Base-by-base conservation (phyloP, 441 rosid genomes). In the Pelargonium fulgidum region DNA sequence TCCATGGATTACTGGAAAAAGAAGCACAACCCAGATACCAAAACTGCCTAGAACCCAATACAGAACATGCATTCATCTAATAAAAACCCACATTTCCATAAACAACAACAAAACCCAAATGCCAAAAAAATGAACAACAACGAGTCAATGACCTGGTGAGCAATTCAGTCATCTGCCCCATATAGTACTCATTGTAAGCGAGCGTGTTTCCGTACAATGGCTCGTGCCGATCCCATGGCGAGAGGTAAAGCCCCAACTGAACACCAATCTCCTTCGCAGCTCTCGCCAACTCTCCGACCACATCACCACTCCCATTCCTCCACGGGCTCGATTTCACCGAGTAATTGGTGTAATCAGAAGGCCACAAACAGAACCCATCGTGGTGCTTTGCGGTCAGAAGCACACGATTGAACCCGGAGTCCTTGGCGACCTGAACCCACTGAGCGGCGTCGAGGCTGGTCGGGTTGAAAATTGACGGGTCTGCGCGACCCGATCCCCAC, bases 311-410 rank as follows among this genome's bases (percentile, higher is more conserved):
- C 58, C 97, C 96, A 74, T 70, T 65, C 67, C 84, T 76, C 93
- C 94, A 93, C 9, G 84, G 68, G 70, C 91, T 83, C 0, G 92
- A 80, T 82, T 75, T 82, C 39, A 89, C 93, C 19, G 93, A 86
- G 81, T 87, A 91, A 22, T 89, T 80, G 0, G 93, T 93, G 78
- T 83, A 91, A 22, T 77, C 82, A 62, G 84, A 85, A 1, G 93
- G 96, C 98, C 97, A 93, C 76, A 93, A 79, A 64, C 96, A 93
- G 78, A 93, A 91, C n/a, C 98, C 98, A 52, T 93, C 98, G 69
- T 89, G 96, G 83, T 93, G 97, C 62, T 93, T 93, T 3, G 96
- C 89, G 0, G 97, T 93, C 71, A 93, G 88, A 58, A 91, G 83
- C 44, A 93, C 81, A 4, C 89, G 85, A 6, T 85, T 73, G 76